Percentiles rank a stretch among this genome's conserved stretches.
These are phyloP conservation scores for Berkeleyomyces rouxiae DNA, from an alignment of 2,329 filamentous ascomycete species.

Conservation along the genomic window DNA sequence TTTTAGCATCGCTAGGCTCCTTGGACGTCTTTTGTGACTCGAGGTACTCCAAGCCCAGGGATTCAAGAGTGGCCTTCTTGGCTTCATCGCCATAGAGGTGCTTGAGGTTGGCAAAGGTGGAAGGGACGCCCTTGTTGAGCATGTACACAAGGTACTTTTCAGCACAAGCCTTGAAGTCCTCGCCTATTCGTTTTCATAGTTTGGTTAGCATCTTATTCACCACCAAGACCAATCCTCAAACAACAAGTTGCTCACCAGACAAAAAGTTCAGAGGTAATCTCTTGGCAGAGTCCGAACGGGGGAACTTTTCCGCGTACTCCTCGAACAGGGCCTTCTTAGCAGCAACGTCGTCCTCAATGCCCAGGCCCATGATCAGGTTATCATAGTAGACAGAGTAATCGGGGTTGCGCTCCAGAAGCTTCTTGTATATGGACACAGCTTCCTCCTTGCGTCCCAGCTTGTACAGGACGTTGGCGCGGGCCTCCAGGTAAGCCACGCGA, in stretches of 20 bases:
- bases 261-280: conserved; percentile 83
- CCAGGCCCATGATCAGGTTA: conserved; percentile 53
- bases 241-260: conserved; percentile 32
- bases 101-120: conserved; percentile 93
- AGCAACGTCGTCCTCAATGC: conserved; percentile 40
- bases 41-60: conserved; percentile 64
- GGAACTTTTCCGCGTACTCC: conserved; percentile 64
- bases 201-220: conserved; percentile 13
- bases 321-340: conserved; percentile 55
- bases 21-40: conserved; percentile 32
- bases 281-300: conserved; percentile 68
- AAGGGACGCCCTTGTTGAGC: conserved; percentile 85
- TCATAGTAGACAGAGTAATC: conserved; percentile 81
- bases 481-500: conserved; percentile 69
- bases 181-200: conserved; percentile 30
- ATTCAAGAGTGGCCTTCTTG: conserved; percentile 64
- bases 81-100: conserved; percentile 63
- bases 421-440: conserved; percentile 64
- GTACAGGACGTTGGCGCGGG: conserved; percentile 68
- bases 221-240: neutral
- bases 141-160: conserved; percentile 67
- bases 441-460: conserved; percentile 63
- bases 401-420: conserved; percentile 68
- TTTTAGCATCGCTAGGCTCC: conserved; percentile 38
- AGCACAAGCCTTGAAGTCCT: conserved; percentile 63